Base-by-base conservation (phyloP, 2,329 filamentous ascomycete species). In the Hypoxylon sp. region DNA sequence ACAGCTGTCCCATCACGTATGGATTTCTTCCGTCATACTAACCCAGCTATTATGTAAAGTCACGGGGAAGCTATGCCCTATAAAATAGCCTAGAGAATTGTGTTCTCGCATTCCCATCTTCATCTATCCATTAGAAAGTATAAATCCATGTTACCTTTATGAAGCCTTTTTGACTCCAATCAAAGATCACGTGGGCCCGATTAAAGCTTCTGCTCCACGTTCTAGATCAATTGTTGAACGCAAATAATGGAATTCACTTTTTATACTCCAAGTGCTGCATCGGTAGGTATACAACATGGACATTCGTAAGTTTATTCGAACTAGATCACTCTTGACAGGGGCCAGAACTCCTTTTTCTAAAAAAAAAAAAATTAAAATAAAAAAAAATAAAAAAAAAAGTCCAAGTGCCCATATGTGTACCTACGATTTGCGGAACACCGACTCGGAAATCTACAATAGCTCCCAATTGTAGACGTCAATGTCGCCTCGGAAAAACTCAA, bases 11-110 rank as follows among this genome's bases (percentile, higher is more conserved):
- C 44, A 47, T 57, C 37, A 11, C 44, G 35, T 51, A 63, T 58
- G 65, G 59, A 39, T 63, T 67, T 21, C 21, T 31, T 55, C 57
- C 52, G 21, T 39, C n/a, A 47, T 48, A 19, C 51, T 54, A 57
- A 57, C 27, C 47, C 37, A 62, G 53, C 56, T 59, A 58, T 62
- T 62, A 66, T 56, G 65, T 65, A 68, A 44, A 59, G 27, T 53
- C 61, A 58, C 10, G 44, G 44, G 60, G 31, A 56, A 66, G 55
- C 58, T 66, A 59, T 62, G 66, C 66, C 53, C 54, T 69, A 68
- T 31, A 48, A 54, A 32, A 57, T 52, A 29, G 32, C 48, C 42
- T 47, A 56, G 21, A 17, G 39, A 8, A 44, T 19, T 27, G n/a
- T 31, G 37, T 42, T 42, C 37, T 42, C 11, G 17, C n/a, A 42